Base-by-base conservation (phyloP, 345 rosid species). In the Gossypium arboreum region DNA sequence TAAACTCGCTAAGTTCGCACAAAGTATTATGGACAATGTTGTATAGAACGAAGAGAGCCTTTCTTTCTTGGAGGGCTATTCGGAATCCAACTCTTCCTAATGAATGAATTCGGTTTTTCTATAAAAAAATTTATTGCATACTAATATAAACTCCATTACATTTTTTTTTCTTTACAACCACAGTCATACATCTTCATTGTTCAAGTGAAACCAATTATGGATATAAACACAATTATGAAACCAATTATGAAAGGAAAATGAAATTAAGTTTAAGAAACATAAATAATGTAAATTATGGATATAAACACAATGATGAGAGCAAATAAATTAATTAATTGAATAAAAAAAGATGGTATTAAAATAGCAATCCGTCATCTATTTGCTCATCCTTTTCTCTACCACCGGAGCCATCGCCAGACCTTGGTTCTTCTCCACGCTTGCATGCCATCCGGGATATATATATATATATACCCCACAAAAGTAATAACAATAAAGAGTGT, bases 401-500 rank as follows among this genome's bases (percentile, higher is more conserved):
- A 9, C 67, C 3, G 81, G 81, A 9, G 79, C 67, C 64, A 43
- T 61, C 12, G 18, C 77, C 44, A 57, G 7, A 3, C 44, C 67
- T 7, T 2, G 45, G 18, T 58, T 71, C 55, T 9, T 62, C 70
- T 71, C 74, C 73, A 59, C 39, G 29, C 78, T 81, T 9, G 71
- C 79, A 7, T 78, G 60, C 84, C 84, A 81, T 0, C 84, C 84
- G 78, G 4, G 12, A 43, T 6, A 15, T 62, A 67, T 12, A 67
- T 12, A 34, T 12, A 67, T 12, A 34, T 2, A 11, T 12, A 1
- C 4, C 43, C 4, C 65, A 61, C 11, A 61, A 12, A 6, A 25
- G 27, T 12, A 51, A 47, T 10, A 12, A 47, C 50, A 47, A 9
- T 10, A 57, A 34, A 34, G 39, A 6, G 3, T 34, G 39, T 4